Percentiles rank a stretch among this genome's conserved stretches.
Conservation (phyloP, 495 filamentous ascomycete genomes). For the Neurospora sp. region DNA sequence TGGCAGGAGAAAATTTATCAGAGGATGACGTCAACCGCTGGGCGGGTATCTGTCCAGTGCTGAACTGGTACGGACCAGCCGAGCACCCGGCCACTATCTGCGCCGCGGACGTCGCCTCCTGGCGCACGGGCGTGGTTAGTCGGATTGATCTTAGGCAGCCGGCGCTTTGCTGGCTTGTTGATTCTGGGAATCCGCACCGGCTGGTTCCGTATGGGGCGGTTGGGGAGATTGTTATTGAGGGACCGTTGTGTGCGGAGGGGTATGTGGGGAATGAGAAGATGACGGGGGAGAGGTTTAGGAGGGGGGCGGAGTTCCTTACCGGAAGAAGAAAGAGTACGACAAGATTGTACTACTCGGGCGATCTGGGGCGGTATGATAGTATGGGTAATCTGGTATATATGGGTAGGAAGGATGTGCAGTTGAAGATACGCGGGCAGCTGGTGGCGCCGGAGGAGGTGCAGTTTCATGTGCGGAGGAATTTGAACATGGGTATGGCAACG, state of each 20-base stretch:
- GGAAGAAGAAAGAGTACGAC: background rate
- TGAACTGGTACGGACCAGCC: constrained; percentile 21
- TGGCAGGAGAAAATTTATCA: constrained; percentile 19
- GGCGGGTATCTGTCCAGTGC: constrained; percentile 8
- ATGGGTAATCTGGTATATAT: constrained; percentile 42
- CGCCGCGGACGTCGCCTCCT: background rate
- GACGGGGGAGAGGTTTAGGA: background rate
- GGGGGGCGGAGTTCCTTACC: background rate
- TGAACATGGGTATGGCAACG: constrained; percentile 6
- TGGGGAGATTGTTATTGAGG: constrained; percentile 11
- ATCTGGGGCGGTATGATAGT: constrained; percentile 51
- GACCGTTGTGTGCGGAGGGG: background rate
- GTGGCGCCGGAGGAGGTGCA: constrained; percentile 60
- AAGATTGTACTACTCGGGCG: constrained; percentile 57
- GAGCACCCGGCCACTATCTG: constrained; percentile 19
- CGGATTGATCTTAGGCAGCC: background rate
- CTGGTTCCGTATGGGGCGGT: constrained; percentile 4
- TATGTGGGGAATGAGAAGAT: background rate
- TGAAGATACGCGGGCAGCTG: constrained; percentile 56
- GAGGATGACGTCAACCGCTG: constrained; percentile 9
- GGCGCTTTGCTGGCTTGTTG: constrained; percentile 1
- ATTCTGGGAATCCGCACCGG: constrained; percentile 3
- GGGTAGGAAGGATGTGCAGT: constrained; percentile 54
- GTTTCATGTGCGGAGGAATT: constrained; percentile 35
- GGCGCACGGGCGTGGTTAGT: background rate